phyloP scores from a whole-genome alignment of 2,329 filamentous ascomycete species.

The Trichoderma guizhouense region DNA sequence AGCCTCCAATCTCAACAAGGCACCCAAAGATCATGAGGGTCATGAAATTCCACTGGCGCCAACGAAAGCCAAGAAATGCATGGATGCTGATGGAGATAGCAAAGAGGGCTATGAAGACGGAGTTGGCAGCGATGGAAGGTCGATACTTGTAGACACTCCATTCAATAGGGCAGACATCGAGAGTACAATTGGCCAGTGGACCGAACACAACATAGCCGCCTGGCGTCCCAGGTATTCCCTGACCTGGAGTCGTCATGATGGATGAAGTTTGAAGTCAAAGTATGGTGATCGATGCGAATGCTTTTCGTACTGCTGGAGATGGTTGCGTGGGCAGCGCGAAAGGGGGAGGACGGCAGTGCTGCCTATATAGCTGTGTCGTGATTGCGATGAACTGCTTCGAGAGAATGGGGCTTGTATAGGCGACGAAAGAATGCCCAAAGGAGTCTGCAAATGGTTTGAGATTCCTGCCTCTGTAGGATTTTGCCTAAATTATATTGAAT shows the following conservation, averaged over 20 bases:
- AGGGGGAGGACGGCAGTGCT: background rate
- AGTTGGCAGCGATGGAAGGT: constrained; percentile 44
- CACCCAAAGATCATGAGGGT: constrained; percentile 51
- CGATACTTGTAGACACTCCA: constrained; percentile 41
- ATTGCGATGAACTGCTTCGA: background rate
- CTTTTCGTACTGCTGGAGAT: background rate
- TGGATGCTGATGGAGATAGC: constrained; percentile 43
- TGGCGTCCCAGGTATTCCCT: background rate
- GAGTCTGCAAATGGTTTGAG: background rate
- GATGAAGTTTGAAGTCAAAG: background rate
- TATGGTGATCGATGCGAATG: background rate
- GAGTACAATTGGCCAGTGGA: constrained; percentile 44
- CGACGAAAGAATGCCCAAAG: background rate
- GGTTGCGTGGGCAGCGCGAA: background rate
- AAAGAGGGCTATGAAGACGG: constrained; percentile 40
- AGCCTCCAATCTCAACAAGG: constrained; percentile 57
- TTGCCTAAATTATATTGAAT: background rate
- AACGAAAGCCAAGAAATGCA: constrained; percentile 36
- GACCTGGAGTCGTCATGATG: background rate
- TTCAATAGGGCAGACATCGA: constrained; percentile 43
- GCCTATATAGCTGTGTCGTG: background rate
- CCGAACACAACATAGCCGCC: constrained; percentile 34
- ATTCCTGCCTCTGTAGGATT: background rate
- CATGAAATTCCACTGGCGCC: constrained; percentile 43
- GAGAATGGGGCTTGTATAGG: background rate